Percentiles rank a stretch among this genome's conserved stretches.
phyloP scores from a whole-genome alignment of 495 filamentous ascomycete species.

The Lasiosphaeriaceae sp. region DNA sequence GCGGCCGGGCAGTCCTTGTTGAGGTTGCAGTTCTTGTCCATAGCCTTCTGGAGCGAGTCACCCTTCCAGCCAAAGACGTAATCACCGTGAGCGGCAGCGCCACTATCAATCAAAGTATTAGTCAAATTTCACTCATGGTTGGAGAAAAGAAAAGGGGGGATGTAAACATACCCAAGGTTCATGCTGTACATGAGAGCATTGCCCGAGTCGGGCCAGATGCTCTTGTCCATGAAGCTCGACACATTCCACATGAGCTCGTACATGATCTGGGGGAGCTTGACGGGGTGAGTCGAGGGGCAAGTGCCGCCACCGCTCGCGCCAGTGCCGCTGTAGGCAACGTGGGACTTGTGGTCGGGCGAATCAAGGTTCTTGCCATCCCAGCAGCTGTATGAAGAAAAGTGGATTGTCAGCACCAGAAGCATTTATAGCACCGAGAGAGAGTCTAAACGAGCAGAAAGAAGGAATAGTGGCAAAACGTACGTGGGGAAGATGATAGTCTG shows the following conservation, averaged over 20 bases:
- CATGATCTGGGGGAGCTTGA: slow-evolving; percentile 63
- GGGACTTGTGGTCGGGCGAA: slow-evolving; percentile 58
- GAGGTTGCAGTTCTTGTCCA: slow-evolving; percentile 57
- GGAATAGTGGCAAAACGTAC: slow-evolving; percentile 19
- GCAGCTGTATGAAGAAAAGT: slow-evolving; percentile 29
- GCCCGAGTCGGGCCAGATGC: slow-evolving; percentile 54
- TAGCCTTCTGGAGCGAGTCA: slow-evolving; percentile 57
- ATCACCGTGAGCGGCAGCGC: slow-evolving; percentile 62
- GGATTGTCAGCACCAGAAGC: slow-evolving; percentile 7
- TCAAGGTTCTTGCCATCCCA: slow-evolving; percentile 57
- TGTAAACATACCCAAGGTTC: slow-evolving; percentile 44
- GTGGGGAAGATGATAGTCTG: slow-evolving; percentile 61
- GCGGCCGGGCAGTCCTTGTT: slow-evolving; percentile 46
- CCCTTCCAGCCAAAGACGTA: slow-evolving; percentile 79
- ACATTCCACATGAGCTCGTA: slow-evolving; percentile 67
- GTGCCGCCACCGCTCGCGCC: slow-evolving; percentile 50
- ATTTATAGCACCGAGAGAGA: neutral
- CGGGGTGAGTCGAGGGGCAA: slow-evolving; percentile 60
- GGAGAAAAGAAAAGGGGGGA: neutral
- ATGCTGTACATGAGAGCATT: slow-evolving; percentile 50
- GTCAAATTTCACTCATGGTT: neutral
- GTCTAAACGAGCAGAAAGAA: neutral
- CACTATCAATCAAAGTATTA: slow-evolving; percentile 17
- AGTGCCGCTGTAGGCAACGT: slow-evolving; percentile 56
- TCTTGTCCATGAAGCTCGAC: slow-evolving; percentile 48